These are phyloP conservation scores for Saccharomyces hybrid DNA, from an alignment of 1,139 yeast genomes.

Conservation along the genomic window DNA sequence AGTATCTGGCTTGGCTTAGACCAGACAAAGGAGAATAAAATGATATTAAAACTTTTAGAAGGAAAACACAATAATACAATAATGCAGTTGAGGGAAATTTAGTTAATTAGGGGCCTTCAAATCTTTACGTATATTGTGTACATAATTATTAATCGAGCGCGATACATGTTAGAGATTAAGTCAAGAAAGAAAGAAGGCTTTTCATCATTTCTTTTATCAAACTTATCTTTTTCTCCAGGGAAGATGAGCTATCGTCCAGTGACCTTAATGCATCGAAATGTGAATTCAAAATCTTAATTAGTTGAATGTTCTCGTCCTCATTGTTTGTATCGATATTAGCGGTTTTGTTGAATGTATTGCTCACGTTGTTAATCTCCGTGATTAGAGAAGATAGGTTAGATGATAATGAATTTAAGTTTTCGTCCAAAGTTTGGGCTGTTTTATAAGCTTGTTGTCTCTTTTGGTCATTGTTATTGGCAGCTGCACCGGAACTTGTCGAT, in stretches of 20 bases:
- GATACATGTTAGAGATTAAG: neutral
- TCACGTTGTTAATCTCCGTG: slow-evolving; percentile 77
- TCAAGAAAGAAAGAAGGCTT: neutral
- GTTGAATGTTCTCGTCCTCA: slow-evolving; percentile 39
- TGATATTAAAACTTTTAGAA: neutral
- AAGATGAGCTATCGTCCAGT: slow-evolving; percentile 66
- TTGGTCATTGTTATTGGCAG: slow-evolving; percentile 47
- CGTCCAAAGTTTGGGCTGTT: slow-evolving; percentile 80
- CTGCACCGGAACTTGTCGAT: slow-evolving; percentile 30
- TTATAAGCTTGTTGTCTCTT: slow-evolving; percentile 86
- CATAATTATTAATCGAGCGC: neutral
- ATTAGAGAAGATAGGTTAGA: slow-evolving; percentile 69
- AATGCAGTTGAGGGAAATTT: neutral
- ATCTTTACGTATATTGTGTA: neutral
- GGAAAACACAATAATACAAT: too few relatives aligned
- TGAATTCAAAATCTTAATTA: slow-evolving; percentile 74
- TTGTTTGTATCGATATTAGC: slow-evolving; percentile 40
- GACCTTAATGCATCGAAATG: slow-evolving; percentile 87
- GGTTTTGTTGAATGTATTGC: slow-evolving; percentile 67
- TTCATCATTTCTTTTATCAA: slow-evolving; percentile 12
- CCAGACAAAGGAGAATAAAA: neutral
- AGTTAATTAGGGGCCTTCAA: neutral
- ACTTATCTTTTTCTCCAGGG: slow-evolving; percentile 56
- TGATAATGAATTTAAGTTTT: slow-evolving; percentile 70
- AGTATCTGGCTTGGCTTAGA: neutral